These are phyloP conservation scores for Haplographium delicatum DNA, from an alignment of 495 filamentous ascomycete species.

Conservation along the genomic window DNA sequence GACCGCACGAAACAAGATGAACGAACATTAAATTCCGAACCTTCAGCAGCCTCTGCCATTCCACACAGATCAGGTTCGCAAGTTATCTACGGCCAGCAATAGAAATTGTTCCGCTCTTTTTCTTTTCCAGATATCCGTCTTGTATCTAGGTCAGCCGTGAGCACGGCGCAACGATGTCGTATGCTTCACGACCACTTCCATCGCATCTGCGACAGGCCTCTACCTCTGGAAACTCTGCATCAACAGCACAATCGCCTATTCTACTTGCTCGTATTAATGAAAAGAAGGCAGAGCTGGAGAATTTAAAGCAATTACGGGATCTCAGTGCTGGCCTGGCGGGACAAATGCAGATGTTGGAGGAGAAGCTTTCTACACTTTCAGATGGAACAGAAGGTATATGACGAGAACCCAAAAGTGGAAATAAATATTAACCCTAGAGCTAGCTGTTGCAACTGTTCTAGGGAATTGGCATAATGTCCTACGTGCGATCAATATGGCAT, in stretches of 20 bases:
- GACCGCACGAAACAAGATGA: background rate
- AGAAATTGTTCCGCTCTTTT: background rate
- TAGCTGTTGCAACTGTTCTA: constrained; percentile 87
- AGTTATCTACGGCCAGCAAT: background rate
- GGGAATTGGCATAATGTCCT: constrained; percentile 97
- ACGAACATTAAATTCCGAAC: background rate
- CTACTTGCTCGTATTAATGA: constrained; percentile 84
- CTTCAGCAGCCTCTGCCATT: background rate
- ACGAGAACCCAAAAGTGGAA: background rate
- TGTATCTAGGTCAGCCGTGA: constrained; percentile 3
- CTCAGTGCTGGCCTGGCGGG: constrained; percentile 79
- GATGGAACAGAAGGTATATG: constrained; percentile 83
- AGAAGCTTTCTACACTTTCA: constrained; percentile 80
- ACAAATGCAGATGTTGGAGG: constrained; percentile 88
- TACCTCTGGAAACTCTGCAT: constrained; percentile 38
- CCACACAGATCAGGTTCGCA: background rate
- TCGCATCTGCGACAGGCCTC: constrained; percentile 60
- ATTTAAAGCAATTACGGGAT: constrained; percentile 78
- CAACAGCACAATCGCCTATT: constrained; percentile 67
- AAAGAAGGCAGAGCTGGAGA: constrained; percentile 91
- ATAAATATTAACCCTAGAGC: too few relatives aligned
- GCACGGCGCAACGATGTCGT: constrained; percentile 44
- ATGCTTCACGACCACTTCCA: constrained; percentile 51
- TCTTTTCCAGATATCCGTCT: background rate
- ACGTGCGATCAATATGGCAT: constrained; percentile 90